These are phyloP conservation scores for Psophocarpus tetragonolobus DNA, from an alignment of 306 rosid species.

Conservation along the genomic window DNA sequence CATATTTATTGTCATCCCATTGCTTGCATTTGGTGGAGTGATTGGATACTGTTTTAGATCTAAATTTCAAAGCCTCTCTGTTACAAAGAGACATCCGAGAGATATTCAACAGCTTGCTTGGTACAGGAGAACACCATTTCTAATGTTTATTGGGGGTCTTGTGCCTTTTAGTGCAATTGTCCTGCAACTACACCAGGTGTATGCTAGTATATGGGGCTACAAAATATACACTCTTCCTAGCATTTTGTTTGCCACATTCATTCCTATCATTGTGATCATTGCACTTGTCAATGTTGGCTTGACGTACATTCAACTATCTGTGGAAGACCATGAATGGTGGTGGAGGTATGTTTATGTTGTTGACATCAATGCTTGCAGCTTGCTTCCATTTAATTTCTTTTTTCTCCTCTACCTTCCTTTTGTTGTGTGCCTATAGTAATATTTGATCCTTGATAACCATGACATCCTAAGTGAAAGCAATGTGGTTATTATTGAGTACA, in stretches of 20 bases:
- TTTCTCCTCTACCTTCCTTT: background rate
- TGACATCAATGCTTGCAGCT: conserved; percentile 5
- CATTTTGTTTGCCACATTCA: conserved; percentile 58
- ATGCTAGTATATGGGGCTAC: conserved; percentile 84
- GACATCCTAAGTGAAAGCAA: conserved; percentile 19
- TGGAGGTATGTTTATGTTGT: conserved; percentile 68
- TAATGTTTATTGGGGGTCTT: conserved; percentile 81
- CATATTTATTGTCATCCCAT: conserved; percentile 59
- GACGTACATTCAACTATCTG: conserved; percentile 81
- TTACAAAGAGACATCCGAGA: conserved; percentile 58
- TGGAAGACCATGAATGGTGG: conserved; percentile 96
- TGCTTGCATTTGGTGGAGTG: conserved; percentile 88
- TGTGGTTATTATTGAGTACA: conserved; percentile 11
- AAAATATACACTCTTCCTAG: conserved; percentile 76
- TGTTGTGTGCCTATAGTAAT: background rate
- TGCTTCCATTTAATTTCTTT: conserved; percentile 10
- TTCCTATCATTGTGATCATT: conserved; percentile 50
- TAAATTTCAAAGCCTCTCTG: conserved; percentile 62
- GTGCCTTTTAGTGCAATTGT: conserved; percentile 72
- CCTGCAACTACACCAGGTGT: conserved; percentile 69
- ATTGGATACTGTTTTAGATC: conserved; percentile 60
- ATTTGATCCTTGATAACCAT: conserved; percentile 1
- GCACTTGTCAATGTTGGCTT: conserved; percentile 64
- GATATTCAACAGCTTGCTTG: conserved; percentile 72
- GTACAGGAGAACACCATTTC: conserved; percentile 77